Evolutionary conservation across 1,139 yeast species (phyloP).

Genomic region (Casaregolazyma lundiana): DNA sequence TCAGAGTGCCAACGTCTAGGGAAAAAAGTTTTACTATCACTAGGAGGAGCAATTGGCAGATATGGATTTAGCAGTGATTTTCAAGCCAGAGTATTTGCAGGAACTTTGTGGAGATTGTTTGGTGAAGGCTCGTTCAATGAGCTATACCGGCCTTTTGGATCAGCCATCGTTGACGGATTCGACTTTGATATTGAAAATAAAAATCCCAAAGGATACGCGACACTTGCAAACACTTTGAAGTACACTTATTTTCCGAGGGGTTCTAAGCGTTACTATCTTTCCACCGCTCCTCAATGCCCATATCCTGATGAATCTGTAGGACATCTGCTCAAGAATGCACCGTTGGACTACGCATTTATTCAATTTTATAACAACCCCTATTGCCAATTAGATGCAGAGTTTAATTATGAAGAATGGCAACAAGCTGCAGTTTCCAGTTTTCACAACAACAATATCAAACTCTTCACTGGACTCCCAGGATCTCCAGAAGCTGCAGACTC

Average conservation of each 20-base stretch:
- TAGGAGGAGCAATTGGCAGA: constrained; percentile 83
- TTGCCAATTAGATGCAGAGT: constrained; percentile 31
- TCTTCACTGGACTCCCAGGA: constrained; percentile 72
- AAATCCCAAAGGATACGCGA: constrained; percentile 47
- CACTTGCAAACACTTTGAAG: constrained; percentile 51
- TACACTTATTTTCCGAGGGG: constrained; percentile 44
- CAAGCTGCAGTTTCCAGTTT: constrained; percentile 60
- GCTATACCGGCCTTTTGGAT: constrained; percentile 65
- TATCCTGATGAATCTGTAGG: constrained; percentile 85
- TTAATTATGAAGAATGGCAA: constrained; percentile 84
- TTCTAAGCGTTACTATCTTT: constrained; percentile 53
- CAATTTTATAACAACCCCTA: constrained; percentile 94
- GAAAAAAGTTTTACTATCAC: constrained; percentile 71
- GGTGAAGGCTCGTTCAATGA: constrained; percentile 61
- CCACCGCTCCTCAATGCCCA: constrained; percentile 95
- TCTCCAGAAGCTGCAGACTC: constrained; percentile 60
- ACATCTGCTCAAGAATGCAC: constrained; percentile 52
- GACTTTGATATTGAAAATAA: constrained; percentile 66
- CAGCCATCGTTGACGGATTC: constrained; percentile 60
- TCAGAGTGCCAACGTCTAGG: constrained; percentile 73
- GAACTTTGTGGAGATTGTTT: constrained; percentile 73
- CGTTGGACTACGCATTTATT: constrained; percentile 78
- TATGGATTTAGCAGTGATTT: constrained; percentile 64
- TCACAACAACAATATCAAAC: constrained; percentile 50
- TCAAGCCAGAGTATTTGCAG: constrained; percentile 65